Conservation (phyloP, 1,284 basidiomycete genomes). For the Coniophora puteana region DNA sequence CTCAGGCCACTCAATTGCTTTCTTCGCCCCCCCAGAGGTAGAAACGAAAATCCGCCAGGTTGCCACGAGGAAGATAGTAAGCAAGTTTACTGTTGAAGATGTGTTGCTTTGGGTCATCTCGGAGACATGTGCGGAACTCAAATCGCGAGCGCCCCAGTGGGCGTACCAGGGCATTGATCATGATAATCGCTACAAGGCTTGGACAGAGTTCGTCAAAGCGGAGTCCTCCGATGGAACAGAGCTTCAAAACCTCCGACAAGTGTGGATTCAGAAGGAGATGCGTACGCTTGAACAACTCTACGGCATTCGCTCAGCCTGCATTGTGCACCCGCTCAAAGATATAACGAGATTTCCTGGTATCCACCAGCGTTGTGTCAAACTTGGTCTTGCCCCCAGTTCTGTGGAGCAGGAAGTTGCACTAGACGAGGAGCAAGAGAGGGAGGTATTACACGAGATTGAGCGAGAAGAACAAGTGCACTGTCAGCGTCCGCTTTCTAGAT, state of each 20-base stretch:
- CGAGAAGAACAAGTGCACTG: conserved; percentile 32
- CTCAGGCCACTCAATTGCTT: conserved; percentile 44
- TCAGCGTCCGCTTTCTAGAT: conserved; percentile 28
- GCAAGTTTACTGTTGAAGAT: conserved; percentile 24
- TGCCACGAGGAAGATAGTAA: conserved; percentile 5
- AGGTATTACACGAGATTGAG: conserved; percentile 42
- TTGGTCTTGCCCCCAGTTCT: conserved; percentile 21
- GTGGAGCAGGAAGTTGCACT: too few species aligned
- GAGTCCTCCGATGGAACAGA: conserved; percentile 7
- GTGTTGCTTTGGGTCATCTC: conserved; percentile 43
- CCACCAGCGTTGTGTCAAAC: conserved; percentile 20
- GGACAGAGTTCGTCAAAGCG: conserved; percentile 19
- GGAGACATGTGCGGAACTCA: conserved; percentile 42
- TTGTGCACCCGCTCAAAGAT: too few species aligned
- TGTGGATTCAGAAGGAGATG: conserved; percentile 39
- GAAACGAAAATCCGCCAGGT: conserved; percentile 35
- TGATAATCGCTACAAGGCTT: conserved; percentile 28
- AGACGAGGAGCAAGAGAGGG: conserved; percentile 49
- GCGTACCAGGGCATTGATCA: conserved; percentile 45
- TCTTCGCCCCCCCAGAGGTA: conserved; percentile 46
- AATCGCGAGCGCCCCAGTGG: conserved; percentile 39
- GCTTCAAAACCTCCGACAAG: neutral
- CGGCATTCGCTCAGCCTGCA: conserved; percentile 1
- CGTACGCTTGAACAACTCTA: conserved; percentile 37
- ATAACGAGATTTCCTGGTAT: conserved; percentile 19